Base-by-base conservation (phyloP, 257 asterid species). In the Scutellaria galericulata region DNA sequence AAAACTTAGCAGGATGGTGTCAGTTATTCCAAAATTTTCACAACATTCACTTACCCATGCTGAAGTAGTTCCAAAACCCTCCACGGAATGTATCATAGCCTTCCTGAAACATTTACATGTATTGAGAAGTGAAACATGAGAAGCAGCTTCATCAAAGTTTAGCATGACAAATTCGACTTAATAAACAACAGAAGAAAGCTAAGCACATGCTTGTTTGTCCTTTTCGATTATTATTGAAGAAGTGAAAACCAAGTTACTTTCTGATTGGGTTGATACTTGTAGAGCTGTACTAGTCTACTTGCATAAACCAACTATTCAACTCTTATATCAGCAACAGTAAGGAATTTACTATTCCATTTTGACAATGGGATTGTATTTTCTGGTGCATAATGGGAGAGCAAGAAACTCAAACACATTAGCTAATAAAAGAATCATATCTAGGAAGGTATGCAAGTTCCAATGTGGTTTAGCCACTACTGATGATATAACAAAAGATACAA, bases 1-100 rank as follows among this genome's bases (percentile, higher is more conserved):
- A 24, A 22, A 14, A 15, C 12, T 52, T 14, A 63, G 47, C 10
- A 22, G 66, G 48, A 50, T 15, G 62, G 66, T 48, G 14, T 56
- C 22, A 13, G 44, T 69, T 47, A 27, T 8, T 42, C 20, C 52
- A 35, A 15, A 18, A 70, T 50, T 41, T 37, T 52, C 15, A 37
- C 14, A 42, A 37, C 9, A 45, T 48, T 37, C 14, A 55, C 81
- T 77, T 66, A 81, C 83, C 86, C 86, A 84, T 81, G 76, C 86
- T 84, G 75, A 84, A 84, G 74, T 81, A 81, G 71, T 84, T 84
- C 86, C 86, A 84, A 77, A 81, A 84, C 68, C 88, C 88, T 69
- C 88, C 88, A 10, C 86, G 84, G 71, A 64, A 84, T 22, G 88
- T 84, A 70, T 78, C 80, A 31, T 22, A 61, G 62, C 88, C 88